Conservation (phyloP, 2,329 filamentous ascomycete genomes). For the Tolypocladium sp. region DNA sequence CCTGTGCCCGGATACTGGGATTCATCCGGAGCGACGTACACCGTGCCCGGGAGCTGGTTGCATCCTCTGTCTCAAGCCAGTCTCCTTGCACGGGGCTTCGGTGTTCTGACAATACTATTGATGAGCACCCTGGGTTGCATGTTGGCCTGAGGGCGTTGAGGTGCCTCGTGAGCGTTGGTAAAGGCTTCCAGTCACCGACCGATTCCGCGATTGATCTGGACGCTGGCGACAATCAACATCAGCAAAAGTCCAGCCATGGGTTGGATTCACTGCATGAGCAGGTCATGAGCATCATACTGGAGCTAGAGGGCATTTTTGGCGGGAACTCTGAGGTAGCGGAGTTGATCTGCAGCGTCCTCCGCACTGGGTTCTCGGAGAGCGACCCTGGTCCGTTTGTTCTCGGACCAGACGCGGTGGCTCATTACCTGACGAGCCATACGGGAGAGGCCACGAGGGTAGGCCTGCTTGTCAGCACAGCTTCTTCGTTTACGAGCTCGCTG, state of each 20-base stretch:
- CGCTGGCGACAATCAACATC: constrained; percentile 20
- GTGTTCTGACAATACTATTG: constrained; percentile 18
- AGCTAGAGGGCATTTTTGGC: constrained; percentile 43
- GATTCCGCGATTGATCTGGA: constrained; percentile 63
- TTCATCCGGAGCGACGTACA: constrained; percentile 51
- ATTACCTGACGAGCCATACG: constrained; percentile 53
- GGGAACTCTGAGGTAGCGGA: constrained; percentile 60
- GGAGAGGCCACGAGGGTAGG: constrained; percentile 58
- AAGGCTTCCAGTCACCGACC: constrained; percentile 58
- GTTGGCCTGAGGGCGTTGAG: constrained; percentile 49
- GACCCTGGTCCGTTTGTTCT: constrained; percentile 72
- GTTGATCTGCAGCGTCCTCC: constrained; percentile 60
- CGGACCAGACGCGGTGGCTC: constrained; percentile 53
- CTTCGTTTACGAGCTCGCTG: constrained; percentile 57
- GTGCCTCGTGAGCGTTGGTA: constrained; percentile 62
- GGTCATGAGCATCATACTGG: constrained; percentile 37
- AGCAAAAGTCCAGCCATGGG: constrained; percentile 5
- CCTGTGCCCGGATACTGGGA: constrained; percentile 48
- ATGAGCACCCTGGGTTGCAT: constrained; percentile 37
- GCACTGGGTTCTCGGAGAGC: constrained; percentile 66
- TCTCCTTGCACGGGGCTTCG: constrained; percentile 14
- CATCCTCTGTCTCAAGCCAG: constrained; percentile 1
- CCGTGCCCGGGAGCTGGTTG: constrained; percentile 11
- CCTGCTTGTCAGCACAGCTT: constrained; percentile 60
- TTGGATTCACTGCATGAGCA: constrained; percentile 30